Base-by-base conservation (phyloP, 2,329 filamentous ascomycete genomes). In the Aureobasidium zeae region DNA sequence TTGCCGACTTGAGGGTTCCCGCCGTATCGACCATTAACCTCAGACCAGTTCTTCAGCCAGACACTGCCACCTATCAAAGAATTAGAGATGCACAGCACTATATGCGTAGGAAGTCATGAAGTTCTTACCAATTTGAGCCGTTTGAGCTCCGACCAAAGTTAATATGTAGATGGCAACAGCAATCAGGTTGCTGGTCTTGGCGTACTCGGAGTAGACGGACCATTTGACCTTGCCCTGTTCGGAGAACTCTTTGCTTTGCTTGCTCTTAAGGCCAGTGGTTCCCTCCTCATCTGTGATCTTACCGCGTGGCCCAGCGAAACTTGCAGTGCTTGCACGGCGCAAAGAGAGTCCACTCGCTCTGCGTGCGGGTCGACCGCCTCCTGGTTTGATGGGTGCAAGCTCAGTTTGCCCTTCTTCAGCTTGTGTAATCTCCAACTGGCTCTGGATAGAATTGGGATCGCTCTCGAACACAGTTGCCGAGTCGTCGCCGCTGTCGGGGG, bases 141-240 rank as follows among this genome's bases (percentile, higher is more conserved):
- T 81, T 66, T 98, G 89, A 7, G 86, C 80, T 20, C 81, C 78
- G 47, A 96, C 55, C 33, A 96, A 71, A 43, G 86, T 78, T 31
- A 82, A 33, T 12, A 94, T 56, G 62, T 96, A 98, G 52, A 95
- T 71, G 12, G 65, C 63, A 7, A 98, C 91, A 10, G 91, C 93
- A 45, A 76, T 69, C 12, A 95, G 64, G 61, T 96, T 95, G 69
- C 86, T 95, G 47, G 86, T 86, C 66, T 86, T 94, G 45, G 91
- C 93, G 57, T 98, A 98, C 64, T 95, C 88, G 13, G 72, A 70
- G 59, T 98, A 98, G 20, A 98, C 89, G 51, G 80, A 76, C 88
- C 91, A 96, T 64, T 95, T 96, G 54, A 98, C 91, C 62, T 96
- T 95, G 57, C 91, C 91, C 66, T 98, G 87, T 62, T 98, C 87